phyloP scores from a whole-genome alignment of 306 rosid genomes.

The Gleditsia sinensis region DNA sequence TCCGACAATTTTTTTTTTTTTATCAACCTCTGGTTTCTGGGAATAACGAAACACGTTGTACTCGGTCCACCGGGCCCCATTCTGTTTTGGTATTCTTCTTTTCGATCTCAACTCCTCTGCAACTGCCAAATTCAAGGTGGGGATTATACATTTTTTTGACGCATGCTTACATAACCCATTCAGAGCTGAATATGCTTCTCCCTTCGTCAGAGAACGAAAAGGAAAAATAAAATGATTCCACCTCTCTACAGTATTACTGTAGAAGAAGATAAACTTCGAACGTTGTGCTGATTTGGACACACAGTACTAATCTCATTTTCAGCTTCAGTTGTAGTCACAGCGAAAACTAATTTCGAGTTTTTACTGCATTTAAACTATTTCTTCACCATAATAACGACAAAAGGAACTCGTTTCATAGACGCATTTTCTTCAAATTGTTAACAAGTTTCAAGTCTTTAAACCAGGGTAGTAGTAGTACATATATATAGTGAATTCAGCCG shows the following conservation, averaged over 20 bases:
- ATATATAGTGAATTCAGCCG: neutral
- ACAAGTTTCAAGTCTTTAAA: too few species aligned
- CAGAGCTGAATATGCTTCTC: neutral
- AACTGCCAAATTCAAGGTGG: slow-evolving; percentile 24
- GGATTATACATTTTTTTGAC: slow-evolving; percentile 8
- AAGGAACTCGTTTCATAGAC: too few species aligned
- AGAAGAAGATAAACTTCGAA: neutral
- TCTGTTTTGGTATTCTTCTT: neutral
- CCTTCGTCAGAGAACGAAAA: neutral
- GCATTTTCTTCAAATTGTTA: too few species aligned
- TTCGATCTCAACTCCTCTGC: slow-evolving; percentile 9
- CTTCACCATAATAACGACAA: neutral
- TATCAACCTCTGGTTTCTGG: neutral
- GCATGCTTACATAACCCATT: neutral
- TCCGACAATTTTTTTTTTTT: neutral
- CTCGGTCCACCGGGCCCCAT: neutral
- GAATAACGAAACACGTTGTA: neutral
- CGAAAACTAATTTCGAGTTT: too few species aligned
- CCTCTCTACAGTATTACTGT: neutral
- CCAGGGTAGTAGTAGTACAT: too few species aligned
- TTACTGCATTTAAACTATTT: too few species aligned
- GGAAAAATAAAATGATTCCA: too few species aligned
- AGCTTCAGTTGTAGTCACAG: too few species aligned
- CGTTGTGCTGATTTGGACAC: too few species aligned
- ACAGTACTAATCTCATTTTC: too few species aligned